Evolutionary conservation across 2,329 filamentous ascomycete genomes (phyloP).

Genomic region (Monilinia laxa): DNA sequence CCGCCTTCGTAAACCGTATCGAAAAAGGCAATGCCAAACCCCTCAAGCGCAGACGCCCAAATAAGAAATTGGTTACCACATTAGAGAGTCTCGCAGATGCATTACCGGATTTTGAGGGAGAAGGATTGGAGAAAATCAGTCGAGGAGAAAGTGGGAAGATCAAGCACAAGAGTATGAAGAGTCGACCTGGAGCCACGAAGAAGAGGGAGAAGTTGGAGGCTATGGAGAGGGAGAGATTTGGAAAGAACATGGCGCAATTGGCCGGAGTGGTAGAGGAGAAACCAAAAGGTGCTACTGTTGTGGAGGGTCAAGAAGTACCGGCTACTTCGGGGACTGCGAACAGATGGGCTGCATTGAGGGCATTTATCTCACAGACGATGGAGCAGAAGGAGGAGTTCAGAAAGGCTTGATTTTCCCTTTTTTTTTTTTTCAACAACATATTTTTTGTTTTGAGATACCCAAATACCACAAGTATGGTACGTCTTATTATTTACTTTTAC

Average conservation of each 20-base stretch:
- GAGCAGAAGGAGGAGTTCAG: slow-evolving; percentile 79
- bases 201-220: slow-evolving; percentile 76
- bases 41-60: slow-evolving; percentile 64
- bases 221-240: slow-evolving; percentile 81
- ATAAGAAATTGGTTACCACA: slow-evolving; percentile 75
- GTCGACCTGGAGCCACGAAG: slow-evolving; percentile 76
- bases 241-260: slow-evolving; percentile 77
- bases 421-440: neutral
- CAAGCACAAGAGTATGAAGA: slow-evolving; percentile 71
- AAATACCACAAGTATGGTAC: slow-evolving; percentile 22
- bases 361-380: slow-evolving; percentile 74
- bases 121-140: slow-evolving; percentile 43
- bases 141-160: slow-evolving; percentile 59
- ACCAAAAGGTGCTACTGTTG: slow-evolving; percentile 21
- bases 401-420: slow-evolving; percentile 26
- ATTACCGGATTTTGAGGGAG: slow-evolving; percentile 58
- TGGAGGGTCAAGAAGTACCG: slow-evolving; percentile 23
- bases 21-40: slow-evolving; percentile 57
- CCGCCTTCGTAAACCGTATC: slow-evolving; percentile 74
- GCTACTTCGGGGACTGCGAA: slow-evolving; percentile 48
- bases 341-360: slow-evolving; percentile 80
- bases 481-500: slow-evolving; percentile 14
- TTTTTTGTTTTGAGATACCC: slow-evolving; percentile 22
- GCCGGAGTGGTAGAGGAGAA: slow-evolving; percentile 21
- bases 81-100: slow-evolving; percentile 78